Base-by-base conservation (phyloP, 208 protist genomes). In the Leishmania tarentolae region DNA sequence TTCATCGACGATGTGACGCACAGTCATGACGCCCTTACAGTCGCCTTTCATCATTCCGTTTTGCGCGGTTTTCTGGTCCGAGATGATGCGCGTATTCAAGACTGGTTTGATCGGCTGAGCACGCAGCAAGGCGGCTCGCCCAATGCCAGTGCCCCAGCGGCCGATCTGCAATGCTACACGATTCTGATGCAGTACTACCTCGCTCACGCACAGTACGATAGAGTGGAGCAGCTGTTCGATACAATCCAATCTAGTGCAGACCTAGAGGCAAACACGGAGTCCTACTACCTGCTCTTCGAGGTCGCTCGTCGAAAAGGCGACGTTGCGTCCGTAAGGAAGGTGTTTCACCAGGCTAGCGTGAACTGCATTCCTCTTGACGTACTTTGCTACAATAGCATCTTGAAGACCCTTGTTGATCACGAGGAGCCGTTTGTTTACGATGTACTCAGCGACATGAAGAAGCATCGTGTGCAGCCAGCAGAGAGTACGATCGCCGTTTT, bases 331-430 rank as follows among this genome's bases (percentile, higher is more conserved):
- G 84, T 89, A 17, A 86, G 88, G 65, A 71, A 57, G 8, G 71
- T 96, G 15, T 96, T 98, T 82, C 90, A 94, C n/a, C 90, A 97
- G n/a, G 81, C 94, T 24, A 89, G 91, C 44, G 84, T 97, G 57
- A 90, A 88, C 63, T 89, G 90, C 73, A 72, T 98, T 15, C 19
- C 75, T 5, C 68, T 94, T 17, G 84, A 91, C 63, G 73, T 92
- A 13, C 42, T 5, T 35, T 94, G 88, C 76, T 98, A 97, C 84
- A 97, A 98, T 79, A 92, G 86, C 24, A 87, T 98, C 37, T 59
- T 98, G n/a, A 79, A 88, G 1, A 87, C 89, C 11, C 94, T 97
- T 76, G 76, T 93, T 15, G 53, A 75, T 9, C 81, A 92, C 61
- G 83, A 92, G 46, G 83, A 86, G 42, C 57, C 82, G 1, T 91